Evolutionary conservation across 1,139 yeast species (phyloP), one percentile per base, ranked within the genome.

Genomic region (Yamadazyma membranifaciens): DNA sequence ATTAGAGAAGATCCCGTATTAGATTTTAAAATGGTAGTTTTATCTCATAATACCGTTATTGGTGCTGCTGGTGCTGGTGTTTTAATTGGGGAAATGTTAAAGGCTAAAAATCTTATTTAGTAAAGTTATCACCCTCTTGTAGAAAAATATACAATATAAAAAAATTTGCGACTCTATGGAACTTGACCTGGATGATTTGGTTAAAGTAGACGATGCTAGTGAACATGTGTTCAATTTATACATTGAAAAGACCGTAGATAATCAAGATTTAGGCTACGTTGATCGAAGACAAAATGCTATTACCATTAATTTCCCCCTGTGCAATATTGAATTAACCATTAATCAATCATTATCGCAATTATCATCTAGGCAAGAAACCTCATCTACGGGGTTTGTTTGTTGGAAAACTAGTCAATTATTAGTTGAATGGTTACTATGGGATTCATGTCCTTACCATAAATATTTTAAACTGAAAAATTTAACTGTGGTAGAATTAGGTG

Each of bases 61-160:
- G 99, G 99, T 58, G 99, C 98, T 56, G 99, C 99, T 25, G 99
- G 99, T 59, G 87, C 98, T n/a, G 98, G 98, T 63, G 76, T 92
- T 47, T 80, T 92, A 63, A 92, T 94, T 64, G 98, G 96, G 38
- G 99, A 92, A 69, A 75, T 88, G 45, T 76, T 92, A 55, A 68
- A 78, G 47, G 92, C 92, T 42, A 88, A 85, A 71, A 75, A 80
- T 44, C 69, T 88, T 55, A 78, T 91, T 52, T 89, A 40, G 30
- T 20, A 7, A n/a, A 20, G 5, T 20, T 20, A 20, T 20, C 28
- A 25, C 28, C 6, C 6, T 9, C 6, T 25, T 25, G 11, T 25
- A 10, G 11, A 25, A 11, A 25, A 27, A 11, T 27, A n/a, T 9
- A 27, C 4, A 27, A 27, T 3, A 6, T n/a, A 27, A 27, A 27